Evolutionary conservation across 2,329 filamentous ascomycete genomes (phyloP).

Genomic region (Zasmidium citrigriseum): DNA sequence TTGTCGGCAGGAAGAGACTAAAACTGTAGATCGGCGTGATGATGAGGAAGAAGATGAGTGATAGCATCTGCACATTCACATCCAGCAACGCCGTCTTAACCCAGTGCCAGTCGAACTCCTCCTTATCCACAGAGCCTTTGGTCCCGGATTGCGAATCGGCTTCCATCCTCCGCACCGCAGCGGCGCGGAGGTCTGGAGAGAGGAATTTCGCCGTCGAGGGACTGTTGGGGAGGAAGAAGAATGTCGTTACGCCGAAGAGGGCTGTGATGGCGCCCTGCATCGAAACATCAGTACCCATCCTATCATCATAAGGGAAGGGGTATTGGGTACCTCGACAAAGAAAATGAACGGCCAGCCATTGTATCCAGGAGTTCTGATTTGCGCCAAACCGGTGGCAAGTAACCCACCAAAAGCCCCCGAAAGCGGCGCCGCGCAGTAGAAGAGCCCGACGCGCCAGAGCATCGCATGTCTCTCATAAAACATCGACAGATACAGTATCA

Average conservation of each 20-base stretch:
- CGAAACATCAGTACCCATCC: too few relatives aligned
- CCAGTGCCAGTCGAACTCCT: conserved; percentile 32
- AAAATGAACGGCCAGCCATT: conserved; percentile 41
- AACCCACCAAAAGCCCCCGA: conserved; percentile 44
- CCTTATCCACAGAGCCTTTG: conserved; percentile 26
- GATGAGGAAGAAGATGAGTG: conserved; percentile 34
- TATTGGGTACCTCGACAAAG: conserved; percentile 22
- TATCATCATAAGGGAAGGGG: conserved; percentile 40
- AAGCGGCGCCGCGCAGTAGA: conserved; percentile 37
- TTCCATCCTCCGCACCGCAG: conserved; percentile 32
- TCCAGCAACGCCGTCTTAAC: conserved; percentile 32
- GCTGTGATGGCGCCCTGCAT: conserved; percentile 56
- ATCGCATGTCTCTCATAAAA: conserved; percentile 44
- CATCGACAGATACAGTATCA: conserved; percentile 44
- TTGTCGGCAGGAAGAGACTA: conserved; percentile 48
- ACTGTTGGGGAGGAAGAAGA: conserved; percentile 55
- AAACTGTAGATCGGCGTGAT: conserved; percentile 42
- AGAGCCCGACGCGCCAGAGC: conserved; percentile 40
- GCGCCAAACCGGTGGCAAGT: conserved; percentile 42
- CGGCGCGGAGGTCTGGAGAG: conserved; percentile 28
- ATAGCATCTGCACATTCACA: conserved; percentile 33
- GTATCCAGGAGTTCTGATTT: conserved; percentile 40
- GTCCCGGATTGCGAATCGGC: conserved; percentile 31
- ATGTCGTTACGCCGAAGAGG: conserved; percentile 54
- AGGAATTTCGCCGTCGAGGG: conserved; percentile 49